These are phyloP conservation scores for Protomyces gravidus DNA, from an alignment of 1,139 yeast genomes.

Conservation along the genomic window DNA sequence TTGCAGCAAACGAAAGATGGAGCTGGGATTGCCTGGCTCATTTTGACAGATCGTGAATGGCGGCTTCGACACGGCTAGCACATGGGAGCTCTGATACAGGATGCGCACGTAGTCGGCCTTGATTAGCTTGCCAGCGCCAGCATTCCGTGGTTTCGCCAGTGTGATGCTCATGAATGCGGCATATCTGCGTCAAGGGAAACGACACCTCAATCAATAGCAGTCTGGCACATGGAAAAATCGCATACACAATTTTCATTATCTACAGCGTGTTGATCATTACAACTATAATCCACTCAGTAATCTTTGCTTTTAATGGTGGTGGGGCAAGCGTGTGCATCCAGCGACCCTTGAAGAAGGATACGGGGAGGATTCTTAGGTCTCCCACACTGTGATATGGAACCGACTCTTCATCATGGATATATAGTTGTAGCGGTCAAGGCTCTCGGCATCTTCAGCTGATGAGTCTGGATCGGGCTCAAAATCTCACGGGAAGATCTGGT, in stretches of 20 bases:
- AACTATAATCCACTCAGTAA: background rate
- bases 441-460: too few relatives aligned
- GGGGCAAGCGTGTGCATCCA: conserved; percentile 2
- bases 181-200: too few relatives aligned
- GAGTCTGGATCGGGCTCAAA: too few relatives aligned
- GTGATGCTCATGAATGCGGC: too few relatives aligned
- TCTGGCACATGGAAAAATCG: too few relatives aligned
- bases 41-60: conserved; percentile 24
- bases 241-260: too few relatives aligned
- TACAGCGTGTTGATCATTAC: too few relatives aligned
- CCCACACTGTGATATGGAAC: background rate
- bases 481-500: too few relatives aligned
- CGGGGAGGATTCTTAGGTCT: conserved; percentile 1
- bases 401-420: background rate
- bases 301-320: conserved; percentile 2
- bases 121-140: too few relatives aligned
- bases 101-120: background rate
- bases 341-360: background rate
- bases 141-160: too few relatives aligned
- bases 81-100: conserved; percentile 5
- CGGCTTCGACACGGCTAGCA: conserved; percentile 14
- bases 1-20: conserved; percentile 1
- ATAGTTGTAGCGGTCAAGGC: background rate
- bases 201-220: too few relatives aligned
- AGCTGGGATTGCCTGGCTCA: conserved; percentile 9